Evolutionary conservation across 768 basidiomycete genomes (phyloP).

Genomic region (Pulveroboletus ravenelii): DNA sequence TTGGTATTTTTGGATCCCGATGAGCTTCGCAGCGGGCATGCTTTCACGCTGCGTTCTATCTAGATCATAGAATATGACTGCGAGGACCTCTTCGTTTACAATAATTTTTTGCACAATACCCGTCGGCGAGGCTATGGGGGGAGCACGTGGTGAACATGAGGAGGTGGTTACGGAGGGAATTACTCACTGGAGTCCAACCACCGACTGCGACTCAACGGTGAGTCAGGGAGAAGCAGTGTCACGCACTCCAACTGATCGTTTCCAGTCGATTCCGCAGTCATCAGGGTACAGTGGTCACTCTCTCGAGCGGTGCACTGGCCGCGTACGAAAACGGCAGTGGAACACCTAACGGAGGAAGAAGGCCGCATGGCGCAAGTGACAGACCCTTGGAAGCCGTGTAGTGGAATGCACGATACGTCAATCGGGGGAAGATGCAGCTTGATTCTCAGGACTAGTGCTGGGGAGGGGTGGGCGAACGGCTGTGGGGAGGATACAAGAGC

Average conservation of each 20-base stretch:
- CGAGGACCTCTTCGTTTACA: constrained; percentile 57
- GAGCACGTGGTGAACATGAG: constrained; percentile 31
- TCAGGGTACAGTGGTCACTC: constrained; percentile 34
- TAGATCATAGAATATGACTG: constrained; percentile 64
- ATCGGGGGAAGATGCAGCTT: constrained; percentile 54
- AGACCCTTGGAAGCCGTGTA: constrained; percentile 60
- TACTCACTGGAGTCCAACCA: constrained; percentile 67
- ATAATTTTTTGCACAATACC: constrained; percentile 67
- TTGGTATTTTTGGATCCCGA: constrained; percentile 45
- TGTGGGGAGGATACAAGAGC: constrained; percentile 40
- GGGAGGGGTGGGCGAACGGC: constrained; percentile 33
- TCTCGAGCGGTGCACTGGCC: constrained; percentile 52
- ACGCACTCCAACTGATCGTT: constrained; percentile 44
- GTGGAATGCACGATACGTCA: constrained; percentile 47
- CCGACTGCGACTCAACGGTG: constrained; percentile 57
- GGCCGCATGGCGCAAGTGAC: constrained; percentile 53
- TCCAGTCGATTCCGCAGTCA: constrained; percentile 43
- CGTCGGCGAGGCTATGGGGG: constrained; percentile 42
- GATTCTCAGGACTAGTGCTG: constrained; percentile 49
- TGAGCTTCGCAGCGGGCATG: constrained; percentile 57
- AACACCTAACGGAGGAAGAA: constrained; percentile 52
- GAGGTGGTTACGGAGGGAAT: constrained; percentile 5
- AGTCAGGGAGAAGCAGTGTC: constrained; percentile 61
- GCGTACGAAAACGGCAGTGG: constrained; percentile 55
- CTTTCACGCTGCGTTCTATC: constrained; percentile 49